Evolutionary conservation across 2,329 filamentous ascomycete genomes (phyloP), one percentile per base, ranked within the genome.

Genomic region (Paraphoma chrysanthemicola): DNA sequence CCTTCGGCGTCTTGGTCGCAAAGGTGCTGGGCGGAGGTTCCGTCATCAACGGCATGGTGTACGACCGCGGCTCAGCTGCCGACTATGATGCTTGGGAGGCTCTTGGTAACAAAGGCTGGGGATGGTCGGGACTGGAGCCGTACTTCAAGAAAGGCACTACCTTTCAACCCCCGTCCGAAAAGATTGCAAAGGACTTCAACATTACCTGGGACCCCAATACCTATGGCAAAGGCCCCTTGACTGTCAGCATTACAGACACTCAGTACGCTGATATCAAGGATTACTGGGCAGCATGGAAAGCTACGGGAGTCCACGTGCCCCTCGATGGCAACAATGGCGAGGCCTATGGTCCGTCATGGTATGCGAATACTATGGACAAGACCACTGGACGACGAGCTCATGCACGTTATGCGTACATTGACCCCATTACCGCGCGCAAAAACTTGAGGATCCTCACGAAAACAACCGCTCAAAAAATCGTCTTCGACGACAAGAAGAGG

Each of bases 61-160:
- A 75, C 49, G 69, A 71, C 43, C 64, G 77, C 29, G 77, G 69
- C 11, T 64, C 60, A 30, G 60, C 67, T 23, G 71, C 60, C 23
- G 75, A 77, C 49, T 78, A 77, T 55, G 82, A 88, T 72, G 79
- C 79, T 1, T 88, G 86, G 86, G 81, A 80, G 51, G 73, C 77
- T 41, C 71, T 89, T n/a, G 86, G 86, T 1, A 88, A 88, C 64
- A 57, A 72, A 0, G 86, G 84, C 1, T 89, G 86, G 86, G 79
- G 80, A 1, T 88, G 83, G 83, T 73, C 83, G 38, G 77, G 77
- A 11, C 62, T 83, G 45, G 50, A 74, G 23, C 60, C 62, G 2
- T 70, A 65, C 49, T 71, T 69, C 54, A 62, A 59, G 47, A 69
- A 72, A 56, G 63, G 64, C n/a, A 72, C 69, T 4, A 69, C 62